These are phyloP conservation scores for Cystobasidium pallidum DNA, from an alignment of 1,284 basidiomycete species.

Conservation along the genomic window DNA sequence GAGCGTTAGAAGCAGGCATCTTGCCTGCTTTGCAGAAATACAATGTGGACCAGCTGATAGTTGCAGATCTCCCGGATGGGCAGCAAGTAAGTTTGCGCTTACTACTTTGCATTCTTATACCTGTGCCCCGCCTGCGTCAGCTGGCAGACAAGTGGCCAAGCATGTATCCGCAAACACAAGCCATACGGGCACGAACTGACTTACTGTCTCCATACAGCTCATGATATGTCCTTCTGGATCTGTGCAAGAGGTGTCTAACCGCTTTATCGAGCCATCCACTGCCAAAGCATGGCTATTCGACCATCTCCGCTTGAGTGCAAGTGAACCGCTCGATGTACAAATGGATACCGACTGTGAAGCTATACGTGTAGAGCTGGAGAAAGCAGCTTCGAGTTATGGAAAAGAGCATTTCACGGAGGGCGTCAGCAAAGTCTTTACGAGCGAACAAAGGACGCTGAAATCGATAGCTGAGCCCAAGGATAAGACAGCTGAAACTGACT, in stretches of 20 bases:
- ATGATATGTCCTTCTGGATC: conserved; percentile 73
- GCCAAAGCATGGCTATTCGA: conserved; percentile 73
- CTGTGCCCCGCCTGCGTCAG: conserved; percentile 19
- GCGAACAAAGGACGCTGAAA: conserved; percentile 23
- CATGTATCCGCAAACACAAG: not conserved
- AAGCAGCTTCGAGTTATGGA: conserved; percentile 17
- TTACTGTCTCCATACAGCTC: conserved; percentile 60
- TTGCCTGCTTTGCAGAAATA: conserved; percentile 76
- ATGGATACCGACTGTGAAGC: conserved; percentile 69
- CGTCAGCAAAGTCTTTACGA: conserved; percentile 42
- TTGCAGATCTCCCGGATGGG: conserved; percentile 64
- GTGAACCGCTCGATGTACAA: conserved; percentile 14
- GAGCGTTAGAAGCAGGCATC: conserved; percentile 73
- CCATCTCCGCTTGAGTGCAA: conserved; percentile 43
- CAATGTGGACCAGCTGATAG: conserved; percentile 80
- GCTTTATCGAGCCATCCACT: conserved; percentile 70
- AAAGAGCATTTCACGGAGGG: conserved; percentile 39
- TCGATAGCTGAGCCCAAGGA: conserved; percentile 2
- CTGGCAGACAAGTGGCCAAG: not conserved
- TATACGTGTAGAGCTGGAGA: conserved; percentile 65
- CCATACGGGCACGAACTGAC: not conserved
- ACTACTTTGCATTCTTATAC: conserved; percentile 11
- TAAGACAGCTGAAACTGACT: not conserved
- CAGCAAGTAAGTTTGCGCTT: conserved; percentile 34
- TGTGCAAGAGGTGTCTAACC: conserved; percentile 55